Evolutionary conservation across 2,329 filamentous ascomycete species (phyloP), one percentile per base, ranked within the genome.

Genomic region (Phaeosphaeriaceae sp.): DNA sequence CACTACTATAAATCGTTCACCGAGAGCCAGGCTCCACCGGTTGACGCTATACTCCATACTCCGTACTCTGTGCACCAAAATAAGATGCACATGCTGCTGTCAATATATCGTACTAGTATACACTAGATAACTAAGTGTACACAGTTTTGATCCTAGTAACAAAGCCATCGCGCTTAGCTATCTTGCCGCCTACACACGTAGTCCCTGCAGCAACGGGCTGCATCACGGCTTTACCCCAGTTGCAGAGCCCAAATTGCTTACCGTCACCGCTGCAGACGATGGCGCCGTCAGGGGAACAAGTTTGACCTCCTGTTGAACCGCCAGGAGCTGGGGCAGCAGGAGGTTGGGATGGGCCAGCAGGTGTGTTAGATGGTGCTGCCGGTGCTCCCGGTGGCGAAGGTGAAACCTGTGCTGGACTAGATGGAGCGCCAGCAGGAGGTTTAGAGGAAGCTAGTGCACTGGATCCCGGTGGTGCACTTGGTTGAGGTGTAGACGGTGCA

Each of bases 171-270:
- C 66, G 65, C 46, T 61, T 66, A 12, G 50, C 50, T 42, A 79
- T 75, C 41, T 61, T 50, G 9, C 75, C 75, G 41, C 70, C 60
- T 11, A 54, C 36, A 59, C 77, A 79, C 30, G 66, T 68, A 0
- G 76, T 79, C 3, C 77, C 78, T 1, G 63, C 48, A 16, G 78
- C 75, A 3, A 79, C 74, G 20, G 62, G 32, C 56, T 75, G 72
- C 52, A 66, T 76, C 9, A 72, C 42, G 3, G 74, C 69, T 12
- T 57, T 56, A 36, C 76, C 76, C 23, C 70, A 61, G 51, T 75
- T 68, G 61, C 75, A 77, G 33, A 78, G 51, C 4, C 72, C 76
- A 40, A 75, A 79, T 16, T 64, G 47, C 9, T 46, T 72, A 3
- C 50, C 56, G 8, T 68, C 58, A 32, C 71, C 67, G 33, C 73